These are phyloP conservation scores for Phytopythium ostracodes DNA, from an alignment of 352 stramenopile species.

Conservation along the genomic window DNA sequence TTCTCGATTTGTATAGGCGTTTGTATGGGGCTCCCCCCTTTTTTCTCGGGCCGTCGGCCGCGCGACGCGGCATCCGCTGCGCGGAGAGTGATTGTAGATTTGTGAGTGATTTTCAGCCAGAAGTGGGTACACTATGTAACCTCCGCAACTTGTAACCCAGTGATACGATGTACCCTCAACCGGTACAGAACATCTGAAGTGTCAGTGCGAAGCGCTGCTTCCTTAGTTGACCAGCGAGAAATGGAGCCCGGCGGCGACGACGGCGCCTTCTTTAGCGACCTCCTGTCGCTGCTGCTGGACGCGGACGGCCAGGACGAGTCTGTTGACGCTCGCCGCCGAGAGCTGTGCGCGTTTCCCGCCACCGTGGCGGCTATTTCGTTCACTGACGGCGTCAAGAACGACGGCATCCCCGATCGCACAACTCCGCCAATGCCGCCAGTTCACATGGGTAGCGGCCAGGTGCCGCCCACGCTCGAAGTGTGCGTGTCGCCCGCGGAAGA, in stretches of 20 bases:
- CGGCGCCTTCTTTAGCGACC: constrained; percentile 7
- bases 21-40: background rate
- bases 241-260: background rate
- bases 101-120: background rate
- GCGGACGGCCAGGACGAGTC: background rate
- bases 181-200: background rate
- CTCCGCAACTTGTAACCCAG: background rate
- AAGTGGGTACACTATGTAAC: background rate
- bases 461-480: background rate
- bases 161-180: background rate
- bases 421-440: background rate
- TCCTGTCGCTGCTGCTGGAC: constrained; percentile 6
- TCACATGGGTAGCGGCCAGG: no score
- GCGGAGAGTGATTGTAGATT: background rate
- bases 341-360: background rate
- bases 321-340: background rate
- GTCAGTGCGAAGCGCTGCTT: no score
- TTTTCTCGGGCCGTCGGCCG: background rate
- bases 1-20: background rate
- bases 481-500: background rate
- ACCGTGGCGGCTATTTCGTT: background rate
- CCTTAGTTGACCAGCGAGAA: no score
- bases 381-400: background rate
- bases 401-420: no score
- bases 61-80: background rate